These are phyloP conservation scores for Thuidium tamariscinum DNA, from an alignment of 225 moss, liverwort and hornwort genomes.

Conservation along the genomic window DNA sequence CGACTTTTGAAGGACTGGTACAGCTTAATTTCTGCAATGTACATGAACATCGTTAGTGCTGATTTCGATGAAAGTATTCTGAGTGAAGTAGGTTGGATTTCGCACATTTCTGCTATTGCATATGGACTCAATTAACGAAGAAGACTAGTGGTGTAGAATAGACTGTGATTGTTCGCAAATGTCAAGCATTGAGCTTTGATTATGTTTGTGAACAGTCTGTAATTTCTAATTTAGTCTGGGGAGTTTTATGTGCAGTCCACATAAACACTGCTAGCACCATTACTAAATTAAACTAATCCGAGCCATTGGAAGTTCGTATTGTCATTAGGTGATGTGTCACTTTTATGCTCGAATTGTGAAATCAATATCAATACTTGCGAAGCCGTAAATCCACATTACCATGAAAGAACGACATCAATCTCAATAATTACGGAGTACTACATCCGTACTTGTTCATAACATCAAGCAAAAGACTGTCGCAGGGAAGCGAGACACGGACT, in stretches of 20 bases:
- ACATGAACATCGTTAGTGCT: not conserved
- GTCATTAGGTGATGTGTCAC: not conserved
- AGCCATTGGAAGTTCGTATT: not conserved
- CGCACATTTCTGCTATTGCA: not conserved
- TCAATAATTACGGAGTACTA: too few species aligned
- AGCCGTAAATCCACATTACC: not conserved
- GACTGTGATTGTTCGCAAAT: not conserved
- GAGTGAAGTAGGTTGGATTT: not conserved
- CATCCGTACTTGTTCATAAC: not conserved
- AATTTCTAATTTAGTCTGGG: not conserved
- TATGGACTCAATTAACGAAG: not conserved
- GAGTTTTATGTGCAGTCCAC: not conserved
- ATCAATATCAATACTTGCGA: not conserved
- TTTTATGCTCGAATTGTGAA: not conserved
- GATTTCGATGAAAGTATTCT: not conserved
- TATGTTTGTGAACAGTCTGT: not conserved
- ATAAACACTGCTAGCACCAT: not conserved
- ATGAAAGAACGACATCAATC: not conserved
- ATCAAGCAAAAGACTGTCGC: not conserved
- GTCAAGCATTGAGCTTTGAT: not conserved
- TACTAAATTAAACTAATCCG: not conserved
- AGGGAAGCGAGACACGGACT: not conserved
- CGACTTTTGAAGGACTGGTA: not conserved
- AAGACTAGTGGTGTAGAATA: not conserved
- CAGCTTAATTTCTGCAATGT: not conserved